Conservation (phyloP, 2,329 filamentous ascomycete species). For the Venturia nashicola region DNA sequence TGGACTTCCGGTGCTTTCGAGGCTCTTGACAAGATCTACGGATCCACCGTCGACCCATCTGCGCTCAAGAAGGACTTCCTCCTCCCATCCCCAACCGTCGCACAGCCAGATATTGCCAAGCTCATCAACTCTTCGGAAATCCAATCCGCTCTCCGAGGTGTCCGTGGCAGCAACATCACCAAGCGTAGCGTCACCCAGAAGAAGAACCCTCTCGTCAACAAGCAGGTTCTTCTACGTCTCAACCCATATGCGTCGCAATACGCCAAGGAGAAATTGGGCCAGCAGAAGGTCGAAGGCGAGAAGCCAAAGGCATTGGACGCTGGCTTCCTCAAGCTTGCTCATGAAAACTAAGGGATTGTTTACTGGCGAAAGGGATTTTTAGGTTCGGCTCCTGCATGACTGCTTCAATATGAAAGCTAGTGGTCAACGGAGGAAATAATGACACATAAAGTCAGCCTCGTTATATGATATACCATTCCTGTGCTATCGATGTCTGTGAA, state of each 20-base stretch:
- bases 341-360: slow-evolving; percentile 7
- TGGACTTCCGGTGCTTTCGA: slow-evolving; percentile 97
- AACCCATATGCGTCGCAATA: slow-evolving; percentile 96
- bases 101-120: slow-evolving; percentile 89
- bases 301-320: slow-evolving; percentile 47
- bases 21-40: slow-evolving; percentile 94
- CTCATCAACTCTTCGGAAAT: slow-evolving; percentile 99
- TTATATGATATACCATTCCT: not conserved
- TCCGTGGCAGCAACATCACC: slow-evolving; percentile 79
- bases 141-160: slow-evolving; percentile 85
- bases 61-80: slow-evolving; percentile 99
- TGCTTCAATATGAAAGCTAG: not conserved
- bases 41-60: slow-evolving; percentile 77
- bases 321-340: slow-evolving; percentile 30
- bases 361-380: not conserved
- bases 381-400: not conserved
- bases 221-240: slow-evolving; percentile 94
- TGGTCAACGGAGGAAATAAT: not conserved
- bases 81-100: slow-evolving; percentile 81
- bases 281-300: slow-evolving; percentile 49
- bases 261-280: slow-evolving; percentile 71
- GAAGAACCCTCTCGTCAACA: slow-evolving; percentile 99
- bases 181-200: slow-evolving; percentile 91
- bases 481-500: not conserved
- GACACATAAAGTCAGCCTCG: not conserved